Evolutionary conservation across 108 stramenopile genomes (phyloP), one percentile per base, ranked within the genome.

Genomic region (Pelagomonas calceolata): DNA sequence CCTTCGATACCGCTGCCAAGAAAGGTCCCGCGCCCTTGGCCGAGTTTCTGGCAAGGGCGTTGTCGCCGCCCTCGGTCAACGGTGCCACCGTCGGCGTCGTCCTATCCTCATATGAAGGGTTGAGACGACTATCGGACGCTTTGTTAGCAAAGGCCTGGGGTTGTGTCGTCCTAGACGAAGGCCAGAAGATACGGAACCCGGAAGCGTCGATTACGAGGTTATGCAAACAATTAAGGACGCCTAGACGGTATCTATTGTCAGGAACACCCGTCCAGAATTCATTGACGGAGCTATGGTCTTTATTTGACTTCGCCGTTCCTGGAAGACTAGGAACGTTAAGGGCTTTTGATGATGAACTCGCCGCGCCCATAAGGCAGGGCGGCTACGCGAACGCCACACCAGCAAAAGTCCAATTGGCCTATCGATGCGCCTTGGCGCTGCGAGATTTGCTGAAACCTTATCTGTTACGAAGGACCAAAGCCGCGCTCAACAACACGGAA

Each of bases 171-270:
- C 80, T 99, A 73, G 98, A 99, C 72, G 98, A 99, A 78, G 98
- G 94, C 0, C 98, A 99, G 83, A 94, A 93, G 80, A 96, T 99
- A 66, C 82, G 96, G 30, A 99, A 99, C 79, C 96, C 98, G 9
- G 93, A 93, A 66, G 93, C 95, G 26, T 92, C 93, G 64, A 81
- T 99, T 12, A 96, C 98, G 16, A 69, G 91, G 68, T 88, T 89
- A 35, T 94, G 94, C 86, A 99, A 99, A 85, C 70, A 79, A 35
- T 68, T 87, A 30, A 73, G 71, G 14, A 81, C 85, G 14, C 32
- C 63, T 18, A 83, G 84, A 66, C 76, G 85, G 34, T 60, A 86
- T 18, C 71, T 95, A 14, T 81, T 99, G 32, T 92, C 94, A 4
- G 97, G 97, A 18, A 94, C 95, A 0, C 96, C 96, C 0, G 91